Percentiles rank a stretch among this genome's conserved stretches.
Evolutionary conservation across 805 yeast species (phyloP).

Genomic region (Pichia manshurica): DNA sequence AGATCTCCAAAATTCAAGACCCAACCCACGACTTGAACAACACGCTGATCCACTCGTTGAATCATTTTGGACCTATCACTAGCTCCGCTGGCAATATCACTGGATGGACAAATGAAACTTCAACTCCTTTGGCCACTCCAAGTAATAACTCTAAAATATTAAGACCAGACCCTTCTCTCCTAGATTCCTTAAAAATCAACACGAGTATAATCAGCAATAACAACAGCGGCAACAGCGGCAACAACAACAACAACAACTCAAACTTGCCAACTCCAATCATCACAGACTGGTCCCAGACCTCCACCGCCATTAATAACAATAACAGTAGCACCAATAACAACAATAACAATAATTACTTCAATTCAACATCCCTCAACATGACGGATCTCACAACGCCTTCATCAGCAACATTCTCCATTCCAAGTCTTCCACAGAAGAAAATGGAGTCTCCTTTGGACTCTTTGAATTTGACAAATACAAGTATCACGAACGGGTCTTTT

Average conservation of each 20-base stretch:
- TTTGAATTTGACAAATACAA: background rate
- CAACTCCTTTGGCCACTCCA: conserved; percentile 13
- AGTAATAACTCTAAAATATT: conserved; percentile 10
- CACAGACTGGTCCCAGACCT: conserved; percentile 15
- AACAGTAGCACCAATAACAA: background rate
- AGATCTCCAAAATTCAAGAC: background rate
- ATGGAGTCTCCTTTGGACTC: conserved; percentile 1
- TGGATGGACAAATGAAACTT: conserved; percentile 11
- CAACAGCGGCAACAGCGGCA: background rate
- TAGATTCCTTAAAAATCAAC: background rate
- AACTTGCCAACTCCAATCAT: conserved; percentile 2
- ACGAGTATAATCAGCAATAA: background rate
- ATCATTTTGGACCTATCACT: background rate
- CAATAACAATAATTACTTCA: conserved; percentile 1
- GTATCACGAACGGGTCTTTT: background rate
- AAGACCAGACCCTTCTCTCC: conserved; percentile 11
- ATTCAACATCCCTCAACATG: conserved; percentile 9
- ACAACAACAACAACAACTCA: conserved; percentile 4
- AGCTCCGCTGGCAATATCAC: conserved; percentile 4
- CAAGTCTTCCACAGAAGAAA: background rate
- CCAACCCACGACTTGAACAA: background rate
- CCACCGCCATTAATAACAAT: background rate
- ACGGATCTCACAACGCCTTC: conserved; percentile 9
- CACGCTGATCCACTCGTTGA: background rate
- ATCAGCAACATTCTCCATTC: conserved; percentile 1